Evolutionary conservation across 1,284 basidiomycete genomes (phyloP), one percentile per base, ranked within the genome.

Genomic region (Fomitopsis betulina): DNA sequence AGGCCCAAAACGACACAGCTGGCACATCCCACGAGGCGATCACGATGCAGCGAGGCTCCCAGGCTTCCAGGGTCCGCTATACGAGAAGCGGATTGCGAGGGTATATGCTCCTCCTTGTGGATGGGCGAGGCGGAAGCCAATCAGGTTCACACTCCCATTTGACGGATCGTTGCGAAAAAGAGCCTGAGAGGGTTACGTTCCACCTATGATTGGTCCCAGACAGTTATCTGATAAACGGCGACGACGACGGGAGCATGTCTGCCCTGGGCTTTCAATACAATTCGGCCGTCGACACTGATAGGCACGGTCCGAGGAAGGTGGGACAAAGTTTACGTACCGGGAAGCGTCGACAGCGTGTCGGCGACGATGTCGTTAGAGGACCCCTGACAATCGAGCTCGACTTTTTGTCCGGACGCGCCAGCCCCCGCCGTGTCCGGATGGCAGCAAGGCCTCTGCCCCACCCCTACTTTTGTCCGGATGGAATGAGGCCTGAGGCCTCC

Each of bases 191-290:
- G 45, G 45, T 47, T 47, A 47, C 45, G 45, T 15, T 47, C 45
- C 45, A 3, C 17, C 23, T 47, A 23, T 30, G 25, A 47, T 47
- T 47, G 45, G 45, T 8, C 45, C 27, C 45, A 27, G n/a, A 17
- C n/a, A 19, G 19, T 51, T 51, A 51, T 51, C 49, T 51, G 49
- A 51, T 51, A 51, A 51, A 32, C 49, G 49, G 33, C 19, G 33
- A 33, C 49, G 32, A 30, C 49, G 30, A 23, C 49, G 25, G 12
- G 49, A 4, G 49, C 32, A n/a, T 21, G 32, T 51, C 32, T 12
- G 32, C 49, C 49, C 49, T 51, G 49, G 49, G 35, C 13, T 47
- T 47, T 30, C 33, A 51, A 51, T 51, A 19, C n/a, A 51, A 21
- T 51, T 35, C 32, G 33, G 19, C 49, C 30, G 19, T 51, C 32